A percentile compares a stretch with the other conserved stretches of the same genome.
phyloP scores from a whole-genome alignment of 2,329 filamentous ascomycete genomes.

The Pseudocercospora fuligena region DNA sequence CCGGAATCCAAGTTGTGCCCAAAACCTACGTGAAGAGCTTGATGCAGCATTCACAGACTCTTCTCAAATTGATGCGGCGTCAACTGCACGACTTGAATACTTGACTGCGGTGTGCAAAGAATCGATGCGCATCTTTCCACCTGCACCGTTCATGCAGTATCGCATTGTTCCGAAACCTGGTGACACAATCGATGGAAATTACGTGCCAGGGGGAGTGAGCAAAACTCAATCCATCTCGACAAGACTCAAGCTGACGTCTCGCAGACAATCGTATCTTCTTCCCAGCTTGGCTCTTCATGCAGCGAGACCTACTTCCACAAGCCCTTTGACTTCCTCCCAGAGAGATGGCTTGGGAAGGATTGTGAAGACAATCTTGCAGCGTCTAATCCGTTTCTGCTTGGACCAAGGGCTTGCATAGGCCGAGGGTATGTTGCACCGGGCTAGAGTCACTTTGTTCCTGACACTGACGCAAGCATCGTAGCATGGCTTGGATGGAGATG shows the following conservation, averaged over 20 bases:
- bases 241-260: background rate
- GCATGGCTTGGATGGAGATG: constrained; percentile 16
- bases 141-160: constrained; percentile 8
- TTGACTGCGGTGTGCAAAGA: constrained; percentile 12
- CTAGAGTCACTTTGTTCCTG: background rate
- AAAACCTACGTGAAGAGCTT: constrained; percentile 6
- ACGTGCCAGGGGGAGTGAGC: constrained; percentile 31
- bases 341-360: constrained; percentile 35
- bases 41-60: background rate
- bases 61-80: constrained; percentile 11
- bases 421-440: background rate
- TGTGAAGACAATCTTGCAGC: background rate
- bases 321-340: constrained; percentile 36
- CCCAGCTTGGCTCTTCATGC: background rate
- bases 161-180: constrained; percentile 40
- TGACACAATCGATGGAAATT: constrained; percentile 40
- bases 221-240: background rate
- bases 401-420: constrained; percentile 7
- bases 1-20: background rate
- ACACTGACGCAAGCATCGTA: background rate
- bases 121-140: constrained; percentile 19
- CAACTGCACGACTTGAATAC: constrained; percentile 10
- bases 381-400: constrained; percentile 1
- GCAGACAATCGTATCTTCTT: background rate
- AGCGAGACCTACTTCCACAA: constrained; percentile 25